A percentile compares a stretch with the other conserved stretches of the same genome.
phyloP scores from a whole-genome alignment of 345 rosid species.

The Eucalyptus camaldulensis region DNA sequence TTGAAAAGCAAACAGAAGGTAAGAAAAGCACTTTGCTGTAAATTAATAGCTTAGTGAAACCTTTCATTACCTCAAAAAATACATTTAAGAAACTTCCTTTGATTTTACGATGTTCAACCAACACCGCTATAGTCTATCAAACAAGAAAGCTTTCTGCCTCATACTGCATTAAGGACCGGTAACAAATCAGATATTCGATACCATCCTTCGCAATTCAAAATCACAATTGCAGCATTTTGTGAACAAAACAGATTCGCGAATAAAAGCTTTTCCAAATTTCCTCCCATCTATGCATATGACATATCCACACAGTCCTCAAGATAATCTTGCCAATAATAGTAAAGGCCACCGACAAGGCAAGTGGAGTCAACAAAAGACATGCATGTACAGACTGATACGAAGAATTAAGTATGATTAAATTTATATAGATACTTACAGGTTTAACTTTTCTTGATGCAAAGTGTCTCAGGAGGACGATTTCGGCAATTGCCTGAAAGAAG shows the following conservation, averaged over 20 bases:
- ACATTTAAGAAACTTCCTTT: not conserved
- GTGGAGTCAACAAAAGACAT: not conserved
- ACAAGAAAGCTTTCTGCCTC: not conserved
- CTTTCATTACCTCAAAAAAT: not conserved
- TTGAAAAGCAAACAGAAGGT: not conserved
- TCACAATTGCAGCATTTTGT: not conserved
- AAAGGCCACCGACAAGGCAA: not conserved
- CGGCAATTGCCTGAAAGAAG: conserved; percentile 63
- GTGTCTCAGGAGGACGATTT: conserved; percentile 61
- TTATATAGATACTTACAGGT: conserved; percentile 45
- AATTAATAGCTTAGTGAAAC: not conserved
- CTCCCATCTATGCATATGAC: not conserved
- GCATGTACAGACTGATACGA: not conserved
- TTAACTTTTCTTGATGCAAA: conserved; percentile 56
- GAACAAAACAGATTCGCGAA: not conserved
- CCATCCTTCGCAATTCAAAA: not conserved
- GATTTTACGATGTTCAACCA: not conserved
- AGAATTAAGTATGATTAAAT: not conserved
- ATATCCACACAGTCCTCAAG: not conserved
- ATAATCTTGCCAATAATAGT: not conserved
- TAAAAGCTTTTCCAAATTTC: not conserved
- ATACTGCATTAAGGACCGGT: not conserved
- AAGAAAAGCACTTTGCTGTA: not conserved
- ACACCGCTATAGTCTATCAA: not conserved
- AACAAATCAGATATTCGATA: not conserved